Conservation (phyloP, 257 asterid genomes). For the Lycium ferocissimum region DNA sequence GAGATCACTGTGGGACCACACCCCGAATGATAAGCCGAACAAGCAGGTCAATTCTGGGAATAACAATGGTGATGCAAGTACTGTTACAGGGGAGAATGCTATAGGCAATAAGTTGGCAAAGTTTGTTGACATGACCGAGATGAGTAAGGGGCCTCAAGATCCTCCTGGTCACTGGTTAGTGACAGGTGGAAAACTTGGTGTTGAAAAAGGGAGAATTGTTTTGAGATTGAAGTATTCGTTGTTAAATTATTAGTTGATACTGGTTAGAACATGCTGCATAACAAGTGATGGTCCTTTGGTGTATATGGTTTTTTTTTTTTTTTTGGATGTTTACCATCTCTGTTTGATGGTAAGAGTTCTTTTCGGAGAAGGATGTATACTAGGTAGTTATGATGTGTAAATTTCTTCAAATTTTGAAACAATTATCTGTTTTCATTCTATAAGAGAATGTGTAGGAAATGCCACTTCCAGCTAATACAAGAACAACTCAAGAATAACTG, state of each 20-base stretch:
- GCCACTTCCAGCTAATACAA: neutral
- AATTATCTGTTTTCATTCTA: neutral
- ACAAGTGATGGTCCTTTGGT: neutral
- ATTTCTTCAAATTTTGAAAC: constrained; percentile 3
- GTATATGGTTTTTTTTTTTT: constrained; percentile 6
- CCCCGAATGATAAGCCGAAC: constrained; percentile 52
- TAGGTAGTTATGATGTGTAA: constrained; percentile 23
- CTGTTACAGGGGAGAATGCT: constrained; percentile 49
- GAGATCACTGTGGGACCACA: constrained; percentile 77
- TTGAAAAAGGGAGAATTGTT: constrained; percentile 75
- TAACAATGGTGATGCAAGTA: constrained; percentile 47
- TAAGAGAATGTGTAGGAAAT: constrained; percentile 3
- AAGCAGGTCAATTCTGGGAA: constrained; percentile 29
- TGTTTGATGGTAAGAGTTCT: neutral
- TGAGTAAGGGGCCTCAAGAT: constrained; percentile 77
- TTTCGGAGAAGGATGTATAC: constrained; percentile 7
- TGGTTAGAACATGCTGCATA: neutral
- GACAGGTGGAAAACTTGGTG: constrained; percentile 88
- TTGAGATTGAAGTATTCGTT: constrained; percentile 71
- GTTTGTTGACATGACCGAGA: constrained; percentile 68
- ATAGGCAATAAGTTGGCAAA: constrained; percentile 70
- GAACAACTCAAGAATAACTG: constrained; percentile 7
- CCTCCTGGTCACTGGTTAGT: constrained; percentile 91
- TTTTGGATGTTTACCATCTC: neutral
- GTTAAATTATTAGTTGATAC: constrained; percentile 28